Evolutionary conservation across 2,329 filamentous ascomycete species (phyloP).

Genomic region (Cercospora zeina): DNA sequence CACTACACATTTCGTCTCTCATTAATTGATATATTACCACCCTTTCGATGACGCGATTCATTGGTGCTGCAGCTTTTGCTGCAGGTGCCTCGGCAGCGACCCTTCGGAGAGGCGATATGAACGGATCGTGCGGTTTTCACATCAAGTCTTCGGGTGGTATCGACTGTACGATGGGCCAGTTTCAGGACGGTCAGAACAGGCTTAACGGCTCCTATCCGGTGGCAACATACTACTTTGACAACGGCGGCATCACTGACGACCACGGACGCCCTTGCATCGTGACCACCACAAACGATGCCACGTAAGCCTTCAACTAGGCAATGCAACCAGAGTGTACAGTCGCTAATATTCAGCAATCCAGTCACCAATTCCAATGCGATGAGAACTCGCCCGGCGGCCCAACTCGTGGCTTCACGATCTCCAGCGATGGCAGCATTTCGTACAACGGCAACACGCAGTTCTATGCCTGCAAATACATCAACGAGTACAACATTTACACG

Average conservation of each 20-base stretch:
- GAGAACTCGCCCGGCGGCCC: constrained; percentile 17
- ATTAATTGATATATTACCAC: constrained; percentile 8
- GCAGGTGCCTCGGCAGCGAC: constrained; percentile 25
- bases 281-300: constrained; percentile 22
- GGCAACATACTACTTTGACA: constrained; percentile 25
- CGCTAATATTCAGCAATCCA: neutral
- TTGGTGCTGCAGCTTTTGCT: constrained; percentile 26
- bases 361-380: constrained; percentile 29
- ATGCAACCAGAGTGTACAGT: neutral
- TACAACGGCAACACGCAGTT: constrained; percentile 25
- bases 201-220: constrained; percentile 24
- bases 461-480: constrained; percentile 25
- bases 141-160: constrained; percentile 29
- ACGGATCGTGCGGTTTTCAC: constrained; percentile 28
- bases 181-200: constrained; percentile 29
- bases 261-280: constrained; percentile 43
- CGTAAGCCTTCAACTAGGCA: constrained; percentile 2
- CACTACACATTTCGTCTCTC: constrained; percentile 19
- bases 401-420: constrained; percentile 23
- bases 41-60: constrained; percentile 22
- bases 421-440: constrained; percentile 21
- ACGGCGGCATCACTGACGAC: constrained; percentile 23
- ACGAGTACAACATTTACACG: constrained; percentile 29
- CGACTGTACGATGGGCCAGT: constrained; percentile 29
- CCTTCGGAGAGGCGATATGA: constrained; percentile 19